A percentile compares a stretch with the other conserved stretches of the same genome.
These are phyloP conservation scores for Telopea speciosissima DNA, from an alignment of 177 flowering plant species.

Conservation along the genomic window DNA sequence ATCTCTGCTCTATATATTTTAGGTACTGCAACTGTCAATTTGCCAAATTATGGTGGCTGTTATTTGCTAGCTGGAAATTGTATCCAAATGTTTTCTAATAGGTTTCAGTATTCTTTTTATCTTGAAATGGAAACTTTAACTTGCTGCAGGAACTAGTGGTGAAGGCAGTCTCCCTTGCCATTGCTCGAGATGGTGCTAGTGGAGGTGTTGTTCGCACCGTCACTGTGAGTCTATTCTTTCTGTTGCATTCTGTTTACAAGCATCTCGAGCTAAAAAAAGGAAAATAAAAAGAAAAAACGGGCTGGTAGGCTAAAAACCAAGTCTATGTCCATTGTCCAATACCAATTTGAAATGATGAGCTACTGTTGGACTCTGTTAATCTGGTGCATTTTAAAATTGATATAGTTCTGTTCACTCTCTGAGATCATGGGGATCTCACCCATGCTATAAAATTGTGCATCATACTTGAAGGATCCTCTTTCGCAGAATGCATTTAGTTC, in stretches of 20 bases:
- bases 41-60: not conserved
- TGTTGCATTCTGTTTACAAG: not conserved
- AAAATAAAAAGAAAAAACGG: not conserved
- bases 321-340: not conserved
- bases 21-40: not conserved
- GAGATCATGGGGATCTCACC: not conserved
- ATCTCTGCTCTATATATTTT: no score
- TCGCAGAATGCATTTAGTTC: not conserved
- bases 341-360: not conserved
- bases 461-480: not conserved
- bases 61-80: not conserved
- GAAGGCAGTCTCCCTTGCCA: conserved; percentile 97
- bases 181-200: conserved; percentile 99
- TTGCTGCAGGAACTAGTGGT: conserved; percentile 71
- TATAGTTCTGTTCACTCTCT: not conserved
- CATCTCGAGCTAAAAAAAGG: not conserved
- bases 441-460: not conserved
- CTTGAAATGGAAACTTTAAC: not conserved
- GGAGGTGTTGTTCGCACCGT: conserved; percentile 99
- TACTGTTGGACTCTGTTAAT: not conserved
- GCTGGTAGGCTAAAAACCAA: no score
- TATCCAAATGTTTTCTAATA: not conserved
- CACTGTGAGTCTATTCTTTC: conserved; percentile 43
- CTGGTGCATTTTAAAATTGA: not conserved
- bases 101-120: not conserved